Evolutionary conservation across 225 moss, liverwort and hornwort genomes (phyloP), one percentile per base, ranked within the genome.

Genomic region (Pleurozium schreberi): DNA sequence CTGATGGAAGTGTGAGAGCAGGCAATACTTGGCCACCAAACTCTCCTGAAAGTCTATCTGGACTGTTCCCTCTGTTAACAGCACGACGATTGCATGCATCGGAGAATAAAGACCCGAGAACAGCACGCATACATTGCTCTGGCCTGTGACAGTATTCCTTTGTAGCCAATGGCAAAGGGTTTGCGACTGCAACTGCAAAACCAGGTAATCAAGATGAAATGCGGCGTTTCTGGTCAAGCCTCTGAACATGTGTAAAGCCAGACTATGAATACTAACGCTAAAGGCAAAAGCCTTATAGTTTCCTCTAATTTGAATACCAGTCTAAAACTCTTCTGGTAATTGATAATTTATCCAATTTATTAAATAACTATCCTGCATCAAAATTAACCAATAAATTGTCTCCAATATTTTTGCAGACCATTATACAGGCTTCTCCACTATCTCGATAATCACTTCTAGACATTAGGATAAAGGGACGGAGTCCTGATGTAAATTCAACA

Each of bases 41-140:
- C 91, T 93, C 94, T 95, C 93, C 93, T 89, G 93, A 93, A 81
- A 93, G 93, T 89, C 92, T 92, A 90, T 95, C 94, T 84, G 94
- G 93, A 90, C 93, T 95, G 89, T 91, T 91, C 91, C 92, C 92
- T 89, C 91, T 92, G 91, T 91, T 91, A 85, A 92, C 90, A 92
- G 93, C 92, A 91, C 93, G 93, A 92, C 93, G 92, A 91, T 84
- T 93, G 92, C 94, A 93, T 92, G 97, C 96, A 91, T 98, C 97
- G 77, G 93, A 93, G 90, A 96, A 99, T 80, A 99, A 94, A 92
- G 93, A 94, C 82, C 98, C 99, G 86, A 99, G 95, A 68, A 99
- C 96, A 89, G 96, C 97, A 93, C 96, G 95, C 95, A 99, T 96
- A 89, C 99, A 93, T 88, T 97, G 95, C 94, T 96, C 94, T 92